Evolutionary conservation across 306 rosid genomes (phyloP).

Genomic region (Begonia loranthoides): DNA sequence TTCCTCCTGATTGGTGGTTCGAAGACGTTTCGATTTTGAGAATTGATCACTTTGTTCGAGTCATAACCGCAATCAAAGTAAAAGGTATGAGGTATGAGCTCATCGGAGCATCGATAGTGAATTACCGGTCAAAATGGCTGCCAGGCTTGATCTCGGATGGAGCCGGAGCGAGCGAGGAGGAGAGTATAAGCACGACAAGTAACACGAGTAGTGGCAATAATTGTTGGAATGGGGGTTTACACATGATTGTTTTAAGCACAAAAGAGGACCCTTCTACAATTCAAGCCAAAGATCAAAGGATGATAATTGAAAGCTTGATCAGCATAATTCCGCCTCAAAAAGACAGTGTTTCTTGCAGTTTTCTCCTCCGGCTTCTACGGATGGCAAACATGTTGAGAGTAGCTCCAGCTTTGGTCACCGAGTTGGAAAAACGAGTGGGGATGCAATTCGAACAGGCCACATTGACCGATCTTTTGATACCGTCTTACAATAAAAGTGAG

Average conservation of each 20-base stretch:
- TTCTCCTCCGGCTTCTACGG: constrained; percentile 58
- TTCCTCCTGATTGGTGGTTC: constrained; percentile 84
- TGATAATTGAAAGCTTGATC: constrained; percentile 54
- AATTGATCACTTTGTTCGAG: constrained; percentile 65
- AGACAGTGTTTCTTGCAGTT: constrained; percentile 50
- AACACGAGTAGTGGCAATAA: constrained; percentile 23
- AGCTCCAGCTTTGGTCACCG: constrained; percentile 22
- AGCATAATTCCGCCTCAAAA: constrained; percentile 44
- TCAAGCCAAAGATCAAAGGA: constrained; percentile 21
- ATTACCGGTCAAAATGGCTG: constrained; percentile 53
- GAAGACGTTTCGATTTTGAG: constrained; percentile 43
- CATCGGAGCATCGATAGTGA: constrained; percentile 54
- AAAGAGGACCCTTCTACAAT: constrained; percentile 33
- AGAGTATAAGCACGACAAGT: constrained; percentile 23
- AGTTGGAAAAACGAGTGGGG: constrained; percentile 40
- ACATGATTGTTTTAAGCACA: constrained; percentile 48
- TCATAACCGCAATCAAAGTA: constrained; percentile 36
- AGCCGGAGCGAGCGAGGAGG: constrained; percentile 18
- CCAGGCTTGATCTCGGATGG: constrained; percentile 25
- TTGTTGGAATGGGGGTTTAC: constrained; percentile 70
- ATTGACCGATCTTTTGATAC: constrained; percentile 46
- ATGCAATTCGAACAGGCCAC: constrained; percentile 40
- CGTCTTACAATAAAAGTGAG: constrained; percentile 27
- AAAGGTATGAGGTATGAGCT: constrained; percentile 36
- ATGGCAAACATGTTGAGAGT: constrained; percentile 35